Evolutionary conservation across 345 rosid species (phyloP), one percentile per base, ranked within the genome.

Genomic region (Dipteronia dyeriana): DNA sequence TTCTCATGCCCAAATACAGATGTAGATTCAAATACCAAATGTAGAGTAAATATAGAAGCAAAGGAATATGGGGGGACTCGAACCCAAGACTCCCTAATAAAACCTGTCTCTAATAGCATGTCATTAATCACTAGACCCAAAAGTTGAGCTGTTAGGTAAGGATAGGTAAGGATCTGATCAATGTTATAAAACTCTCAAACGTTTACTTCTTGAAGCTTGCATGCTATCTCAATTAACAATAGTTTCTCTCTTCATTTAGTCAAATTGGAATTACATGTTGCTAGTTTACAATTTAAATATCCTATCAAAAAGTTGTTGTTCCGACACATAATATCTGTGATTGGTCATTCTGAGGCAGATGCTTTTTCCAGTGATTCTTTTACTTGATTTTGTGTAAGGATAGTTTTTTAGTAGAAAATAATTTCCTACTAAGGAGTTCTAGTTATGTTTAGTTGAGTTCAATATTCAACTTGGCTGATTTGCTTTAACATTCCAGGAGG

Each of bases 401-500:
- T 74, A 11, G 62, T 8, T 45, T 63, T 38, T 65, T 47, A 1
- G 49, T 75, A 34, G 1, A 23, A 13, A 9, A 63, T 29, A 34
- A 26, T 74, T 74, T 59, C 4, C 14, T 68, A n/a, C 14, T 53
- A 45, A 45, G 23, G 14, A 57, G 34, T 17, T 31, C 9, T 54
- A 56, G 38, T 66, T 66, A 22, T 47, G 38, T 62, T 17, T n/a
- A 56, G 39, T 67, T 17, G 45, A 77, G 47, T 39, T 10, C 12
- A 69, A 41, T 74, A 13, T 56, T 66, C 62, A 70, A 66, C 71
- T 73, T 41, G 19, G n/a, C 56, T 54, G 43, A 11, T 20, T 67
- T 64, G 38, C 51, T 64, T 78, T 41, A 51, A 65, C 74, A 38
- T 69, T 77, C 7, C 78, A 87, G 91, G 88, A 83, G 79, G 49